Evolutionary conservation across 2,329 filamentous ascomycete genomes (phyloP).

Genomic region (Calonectria crousiana): DNA sequence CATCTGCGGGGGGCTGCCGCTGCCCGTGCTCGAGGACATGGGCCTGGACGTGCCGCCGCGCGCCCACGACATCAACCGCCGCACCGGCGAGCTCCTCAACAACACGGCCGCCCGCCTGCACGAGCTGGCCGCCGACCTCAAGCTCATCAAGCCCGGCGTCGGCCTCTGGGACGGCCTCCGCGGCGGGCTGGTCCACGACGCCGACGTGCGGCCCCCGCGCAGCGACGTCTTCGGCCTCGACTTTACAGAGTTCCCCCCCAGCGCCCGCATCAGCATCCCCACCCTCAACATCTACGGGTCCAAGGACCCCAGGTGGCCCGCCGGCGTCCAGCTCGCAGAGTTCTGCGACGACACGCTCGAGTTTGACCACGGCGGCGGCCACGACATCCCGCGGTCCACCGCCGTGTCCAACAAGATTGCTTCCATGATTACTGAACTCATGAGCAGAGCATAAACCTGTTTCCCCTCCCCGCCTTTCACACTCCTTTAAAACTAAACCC

Average conservation of each 20-base stretch:
- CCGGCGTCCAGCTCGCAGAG: conserved; percentile 8
- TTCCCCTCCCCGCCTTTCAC: neutral
- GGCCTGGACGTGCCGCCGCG: conserved; percentile 2
- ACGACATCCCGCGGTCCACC: conserved; percentile 2
- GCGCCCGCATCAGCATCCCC: conserved; percentile 9
- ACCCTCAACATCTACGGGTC: conserved; percentile 14
- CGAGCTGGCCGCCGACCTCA: conserved; percentile 4
- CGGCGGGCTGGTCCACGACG: conserved; percentile 2
- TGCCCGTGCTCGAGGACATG: conserved; percentile 10
- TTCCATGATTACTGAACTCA: neutral
- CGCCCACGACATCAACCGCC: conserved; percentile 14
- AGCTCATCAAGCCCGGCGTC: conserved; percentile 11
- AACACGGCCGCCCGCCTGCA: conserved; percentile 2
- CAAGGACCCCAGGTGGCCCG: conserved; percentile 15
- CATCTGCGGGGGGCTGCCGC: conserved; percentile 13
- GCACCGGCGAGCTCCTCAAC: conserved; percentile 11
- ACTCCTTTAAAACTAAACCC: neutral
- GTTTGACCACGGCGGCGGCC: conserved; percentile 15
- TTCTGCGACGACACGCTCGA: conserved; percentile 9
- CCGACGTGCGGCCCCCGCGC: neutral
- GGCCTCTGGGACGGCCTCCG: conserved; percentile 6
- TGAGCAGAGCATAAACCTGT: neutral
- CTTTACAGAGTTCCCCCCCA: conserved; percentile 3
- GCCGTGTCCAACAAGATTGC: conserved; percentile 12
- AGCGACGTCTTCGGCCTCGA: conserved; percentile 15